Base-by-base conservation (phyloP, 2,329 filamentous ascomycete species). In the Ampelomyces quisqualis region DNA sequence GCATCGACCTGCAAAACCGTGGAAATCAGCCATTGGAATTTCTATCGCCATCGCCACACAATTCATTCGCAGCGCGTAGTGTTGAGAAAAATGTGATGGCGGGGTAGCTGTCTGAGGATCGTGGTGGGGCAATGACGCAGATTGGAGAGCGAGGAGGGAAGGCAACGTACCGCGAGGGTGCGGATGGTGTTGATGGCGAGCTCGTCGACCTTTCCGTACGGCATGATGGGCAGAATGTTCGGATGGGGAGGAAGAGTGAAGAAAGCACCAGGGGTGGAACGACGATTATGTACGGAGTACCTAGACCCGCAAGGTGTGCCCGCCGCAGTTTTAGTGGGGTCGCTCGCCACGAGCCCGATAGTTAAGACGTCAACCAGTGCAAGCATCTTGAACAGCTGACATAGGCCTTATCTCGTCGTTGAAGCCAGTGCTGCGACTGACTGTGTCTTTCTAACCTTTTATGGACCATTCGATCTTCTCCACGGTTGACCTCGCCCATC, bases 141-240 rank as follows among this genome's bases (percentile, higher is more conserved):
- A 21, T 17, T 19, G 43, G 39, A 34, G 43, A 38, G 20, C 31
- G 34, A 10, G 35, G 31, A 31, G 34, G 38, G 40, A 49, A 26
- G 6, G 13, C 13, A 21, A 85, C 90, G 74, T 85, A 97, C 93
- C 72, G 93, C 90, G 64, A 98, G 82, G 70, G 89, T 76, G 73
- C 93, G 88, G 79, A 98, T 97, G 73, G 91, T 95, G 85, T 97
- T 97, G 78, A 98, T 89, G 69, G 89, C 87, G 75, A 90, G 82
- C 79, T 85, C 78, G 73, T 98, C 93, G 69, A 84, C 73, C 67
- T 97, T 87, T 71, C 80, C 80, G 81, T 87, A 96, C 73, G 84
- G 84, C 91, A 97, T 97, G 65, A 70, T 81, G 70, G 73, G 57
- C 48, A 58, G 43, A 47, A 43, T 45, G 41, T 45, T 40, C 39